Evolutionary conservation across 805 yeast genomes (phyloP), one percentile per base, ranked within the genome.

Genomic region (Lipomyces yamanashiensis): DNA sequence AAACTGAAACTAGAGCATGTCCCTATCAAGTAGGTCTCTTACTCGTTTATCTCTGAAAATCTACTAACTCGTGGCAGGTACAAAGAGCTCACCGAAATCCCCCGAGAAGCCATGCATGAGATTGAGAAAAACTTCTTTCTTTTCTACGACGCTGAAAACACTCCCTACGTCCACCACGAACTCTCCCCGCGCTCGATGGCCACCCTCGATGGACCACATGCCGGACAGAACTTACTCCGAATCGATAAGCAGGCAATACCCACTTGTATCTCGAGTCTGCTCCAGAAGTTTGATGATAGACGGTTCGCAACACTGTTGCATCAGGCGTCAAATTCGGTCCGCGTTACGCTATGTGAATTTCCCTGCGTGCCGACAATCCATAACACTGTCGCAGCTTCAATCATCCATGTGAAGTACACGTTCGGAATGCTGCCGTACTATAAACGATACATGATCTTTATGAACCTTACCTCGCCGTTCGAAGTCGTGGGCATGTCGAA

Each of bases 311-410:
- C 49, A 21, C 39, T 44, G 13, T 23, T 65, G 10, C 68, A 64
- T 49, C 68, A 64, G 43, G 67, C 60, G 4, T 58, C 67, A 23
- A 64, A 64, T 37, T 43, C 68, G 7, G 45, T 64, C 19, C 60
- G 66, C 12, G 61, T 64, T 15, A 64, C 68, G 5, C 50, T 64
- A 7, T 64, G 68, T 55, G 61, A 64, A 19, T 64, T 63, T 40
- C 68, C 68, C 12, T 64, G 68, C 53, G 58, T 57, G 23, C 68
- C 68, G 13, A 63, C 68, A 6, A 58, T 63, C 45, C 63, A 64
- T 34, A 64, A 64, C 53, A 62, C 68, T n/a, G 68, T 63, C 15
- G 28, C 51, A 15, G 56, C 64, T 8, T 41, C 60, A n/a, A 39
- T 64, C 36, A 44, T 61, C 8, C 68, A 64, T 23, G 51, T 63